phyloP scores from a whole-genome alignment of 2,329 filamentous ascomycete genomes.

The Fusarium hostae region DNA sequence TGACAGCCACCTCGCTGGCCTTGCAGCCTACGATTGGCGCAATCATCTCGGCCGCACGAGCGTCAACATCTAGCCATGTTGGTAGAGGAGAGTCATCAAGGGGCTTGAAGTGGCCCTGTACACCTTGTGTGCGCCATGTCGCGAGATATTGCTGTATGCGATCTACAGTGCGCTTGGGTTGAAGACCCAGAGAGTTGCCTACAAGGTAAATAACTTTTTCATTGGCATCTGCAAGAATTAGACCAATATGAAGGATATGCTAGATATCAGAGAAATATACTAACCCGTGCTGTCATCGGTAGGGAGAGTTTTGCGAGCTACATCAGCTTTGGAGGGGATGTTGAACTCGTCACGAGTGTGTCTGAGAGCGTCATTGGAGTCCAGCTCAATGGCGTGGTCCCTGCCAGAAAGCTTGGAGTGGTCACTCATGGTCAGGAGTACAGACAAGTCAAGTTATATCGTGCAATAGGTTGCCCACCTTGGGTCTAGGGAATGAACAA shows the following conservation, averaged over 20 bases:
- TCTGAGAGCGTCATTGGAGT: constrained; percentile 65
- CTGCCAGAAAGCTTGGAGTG: constrained; percentile 15
- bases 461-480: constrained; percentile 9
- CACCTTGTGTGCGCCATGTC: constrained; percentile 83
- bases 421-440: constrained; percentile 31
- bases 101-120: constrained; percentile 80
- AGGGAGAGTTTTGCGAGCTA: constrained; percentile 44
- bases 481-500: background rate
- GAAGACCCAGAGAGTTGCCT: constrained; percentile 85
- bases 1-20: constrained; percentile 77
- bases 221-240: constrained; percentile 11
- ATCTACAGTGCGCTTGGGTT: constrained; percentile 70
- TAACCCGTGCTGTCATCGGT: constrained; percentile 11
- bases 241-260: background rate
- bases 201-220: constrained; percentile 74
- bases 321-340: constrained; percentile 66
- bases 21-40: constrained; percentile 75
- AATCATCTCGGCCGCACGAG: constrained; percentile 74
- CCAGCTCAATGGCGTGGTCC: constrained; percentile 52
- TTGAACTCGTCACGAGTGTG: constrained; percentile 73
- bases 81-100: constrained; percentile 73
- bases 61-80: constrained; percentile 80
- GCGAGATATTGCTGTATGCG: constrained; percentile 75
- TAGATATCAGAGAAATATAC: background rate
- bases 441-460: constrained; percentile 5